Evolutionary conservation across 345 rosid genomes (phyloP).

Genomic region (Barbarea vulgaris): DNA sequence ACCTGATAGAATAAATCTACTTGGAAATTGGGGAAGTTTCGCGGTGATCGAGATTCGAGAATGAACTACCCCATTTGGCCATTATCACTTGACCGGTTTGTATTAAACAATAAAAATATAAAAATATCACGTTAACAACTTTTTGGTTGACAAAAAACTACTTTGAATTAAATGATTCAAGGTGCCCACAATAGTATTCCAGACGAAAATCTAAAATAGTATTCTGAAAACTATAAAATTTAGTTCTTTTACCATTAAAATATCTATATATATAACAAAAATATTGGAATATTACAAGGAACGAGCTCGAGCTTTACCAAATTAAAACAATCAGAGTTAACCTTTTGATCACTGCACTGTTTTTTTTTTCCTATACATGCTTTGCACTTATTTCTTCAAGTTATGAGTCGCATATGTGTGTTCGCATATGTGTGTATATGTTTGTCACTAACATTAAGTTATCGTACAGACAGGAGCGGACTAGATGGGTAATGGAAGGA

Average conservation of each 20-base stretch:
- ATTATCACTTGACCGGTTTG: conserved; percentile 25
- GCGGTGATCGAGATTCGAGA: conserved; percentile 29
- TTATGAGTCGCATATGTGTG: conserved; percentile 1
- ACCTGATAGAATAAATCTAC: conserved; percentile 40
- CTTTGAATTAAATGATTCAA: neutral
- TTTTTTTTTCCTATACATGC: neutral
- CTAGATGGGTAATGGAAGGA: too few relatives aligned
- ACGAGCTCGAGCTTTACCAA: neutral
- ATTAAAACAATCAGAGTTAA: neutral
- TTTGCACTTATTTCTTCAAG: neutral
- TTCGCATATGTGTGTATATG: too few relatives aligned
- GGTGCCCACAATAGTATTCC: neutral
- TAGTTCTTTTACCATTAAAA: neutral
- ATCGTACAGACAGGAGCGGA: neutral
- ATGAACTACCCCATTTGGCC: conserved; percentile 2
- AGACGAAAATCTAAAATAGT: neutral
- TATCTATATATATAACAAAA: too few relatives aligned
- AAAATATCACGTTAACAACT: conserved; percentile 15
- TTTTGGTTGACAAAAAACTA: conserved; percentile 17
- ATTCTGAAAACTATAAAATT: too few relatives aligned
- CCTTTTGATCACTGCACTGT: neutral
- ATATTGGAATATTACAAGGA: too few relatives aligned
- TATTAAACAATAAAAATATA: neutral
- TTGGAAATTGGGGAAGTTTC: conserved; percentile 41
- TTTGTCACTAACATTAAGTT: conserved; percentile 3